Conservation (phyloP, 495 filamentous ascomycete species). For the Hypoxylon rickii region DNA sequence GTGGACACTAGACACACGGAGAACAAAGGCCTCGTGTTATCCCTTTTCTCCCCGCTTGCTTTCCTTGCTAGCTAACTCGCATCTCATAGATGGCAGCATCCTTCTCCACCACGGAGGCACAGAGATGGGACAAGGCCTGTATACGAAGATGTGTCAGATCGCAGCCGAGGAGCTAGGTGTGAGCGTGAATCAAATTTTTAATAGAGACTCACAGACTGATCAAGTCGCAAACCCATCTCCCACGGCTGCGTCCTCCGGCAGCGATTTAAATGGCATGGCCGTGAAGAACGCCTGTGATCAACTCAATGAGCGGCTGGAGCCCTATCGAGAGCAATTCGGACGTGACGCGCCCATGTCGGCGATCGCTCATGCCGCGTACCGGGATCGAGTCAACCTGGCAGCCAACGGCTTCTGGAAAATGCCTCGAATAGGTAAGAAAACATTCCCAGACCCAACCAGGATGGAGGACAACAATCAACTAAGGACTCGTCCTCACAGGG, state of each 20-base stretch:
- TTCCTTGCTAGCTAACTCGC: constrained; percentile 43
- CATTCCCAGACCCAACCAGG: too few species aligned
- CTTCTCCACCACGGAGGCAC: constrained; percentile 85
- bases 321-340: constrained; percentile 75
- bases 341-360: constrained; percentile 72
- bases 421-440: constrained; percentile 83
- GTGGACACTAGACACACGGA: too few species aligned
- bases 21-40: too few species aligned
- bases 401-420: constrained; percentile 88
- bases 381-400: constrained; percentile 85
- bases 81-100: constrained; percentile 75
- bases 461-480: too few species aligned
- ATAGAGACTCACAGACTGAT: constrained; percentile 87
- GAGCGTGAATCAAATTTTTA: constrained; percentile 66
- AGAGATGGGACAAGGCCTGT: constrained; percentile 89
- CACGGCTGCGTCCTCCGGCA: constrained; percentile 83
- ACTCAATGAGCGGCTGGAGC: constrained; percentile 76
- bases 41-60: neutral
- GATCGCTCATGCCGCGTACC: constrained; percentile 80
- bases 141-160: constrained; percentile 90
- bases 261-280: constrained; percentile 85
- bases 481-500: constrained; percentile 9
- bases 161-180: constrained; percentile 79
- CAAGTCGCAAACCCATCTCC: constrained; percentile 84
- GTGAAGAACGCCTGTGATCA: constrained; percentile 83